phyloP scores from a whole-genome alignment of 1,139 yeast species.

The Saccharomyces hybrid region DNA sequence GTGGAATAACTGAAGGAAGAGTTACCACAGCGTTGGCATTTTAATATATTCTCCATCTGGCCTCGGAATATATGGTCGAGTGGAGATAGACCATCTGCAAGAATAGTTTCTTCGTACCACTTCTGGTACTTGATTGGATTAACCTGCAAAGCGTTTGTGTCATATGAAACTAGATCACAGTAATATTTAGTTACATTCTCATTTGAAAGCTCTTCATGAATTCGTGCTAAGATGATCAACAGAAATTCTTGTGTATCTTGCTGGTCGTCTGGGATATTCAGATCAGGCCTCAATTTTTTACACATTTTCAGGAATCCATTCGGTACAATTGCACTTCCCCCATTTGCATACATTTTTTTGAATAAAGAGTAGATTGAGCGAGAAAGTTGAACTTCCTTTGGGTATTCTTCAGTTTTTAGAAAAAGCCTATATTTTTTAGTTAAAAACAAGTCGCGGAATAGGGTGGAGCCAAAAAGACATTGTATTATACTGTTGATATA shows the following conservation, averaged over 20 bases:
- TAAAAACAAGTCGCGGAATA: slow-evolving; percentile 38
- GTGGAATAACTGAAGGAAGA: slow-evolving; percentile 49
- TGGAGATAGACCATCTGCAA: slow-evolving; percentile 55
- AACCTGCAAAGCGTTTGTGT: slow-evolving; percentile 29
- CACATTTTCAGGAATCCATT: slow-evolving; percentile 49
- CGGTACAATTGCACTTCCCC: slow-evolving; percentile 54
- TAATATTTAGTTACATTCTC: slow-evolving; percentile 33
- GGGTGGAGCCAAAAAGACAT: slow-evolving; percentile 46
- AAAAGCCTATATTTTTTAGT: slow-evolving; percentile 38
- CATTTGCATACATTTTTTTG: slow-evolving; percentile 39
- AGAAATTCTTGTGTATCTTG: slow-evolving; percentile 71
- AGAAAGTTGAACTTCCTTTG: slow-evolving; percentile 32
- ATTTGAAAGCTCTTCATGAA: slow-evolving; percentile 55
- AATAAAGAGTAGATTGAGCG: slow-evolving; percentile 44
- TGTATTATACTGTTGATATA: slow-evolving; percentile 63
- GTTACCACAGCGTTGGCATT: slow-evolving; percentile 53
- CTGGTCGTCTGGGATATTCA: slow-evolving; percentile 57
- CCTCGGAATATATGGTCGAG: slow-evolving; percentile 54
- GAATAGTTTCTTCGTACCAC: slow-evolving; percentile 47
- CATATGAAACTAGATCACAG: slow-evolving; percentile 31
- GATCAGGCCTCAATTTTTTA: slow-evolving; percentile 48
- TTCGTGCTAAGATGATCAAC: slow-evolving; percentile 51
- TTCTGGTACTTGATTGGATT: slow-evolving; percentile 43
- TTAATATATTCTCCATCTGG: slow-evolving; percentile 52
- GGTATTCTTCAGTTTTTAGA: slow-evolving; percentile 29